phyloP scores from a whole-genome alignment of 1,139 yeast species.

The Pneumocystis canis region DNA sequence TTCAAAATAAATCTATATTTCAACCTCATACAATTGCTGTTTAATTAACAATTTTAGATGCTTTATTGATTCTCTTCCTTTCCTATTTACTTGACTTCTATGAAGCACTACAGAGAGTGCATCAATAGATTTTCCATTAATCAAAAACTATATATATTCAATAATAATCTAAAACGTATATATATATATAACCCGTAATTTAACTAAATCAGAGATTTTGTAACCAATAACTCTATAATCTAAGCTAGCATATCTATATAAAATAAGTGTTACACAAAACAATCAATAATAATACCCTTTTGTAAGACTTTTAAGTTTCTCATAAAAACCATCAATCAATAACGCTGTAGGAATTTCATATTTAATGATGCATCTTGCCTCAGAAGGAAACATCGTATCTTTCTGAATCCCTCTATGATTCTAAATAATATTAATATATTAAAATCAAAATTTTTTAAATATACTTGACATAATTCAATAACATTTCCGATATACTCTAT shows the following conservation, averaged over 20 bases:
- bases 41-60: constrained; percentile 64
- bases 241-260: constrained; percentile 52
- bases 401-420: constrained; percentile 63
- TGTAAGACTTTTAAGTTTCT: constrained; percentile 76
- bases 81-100: constrained; percentile 51
- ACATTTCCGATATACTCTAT: constrained; percentile 77
- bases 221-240: constrained; percentile 94
- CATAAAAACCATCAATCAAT: constrained; percentile 86
- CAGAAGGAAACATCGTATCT: constrained; percentile 60
- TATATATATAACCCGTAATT: constrained; percentile 38
- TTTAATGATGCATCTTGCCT: constrained; percentile 57
- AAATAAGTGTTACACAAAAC: not conserved
- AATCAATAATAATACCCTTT: constrained; percentile 34
- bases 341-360: constrained; percentile 78
- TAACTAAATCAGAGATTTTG: constrained; percentile 61
- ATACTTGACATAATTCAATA: constrained; percentile 64
- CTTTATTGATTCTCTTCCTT: constrained; percentile 71
- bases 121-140: constrained; percentile 81
- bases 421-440: not conserved
- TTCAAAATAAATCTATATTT: not conserved
- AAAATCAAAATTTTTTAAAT: not conserved
- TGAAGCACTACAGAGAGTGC: constrained; percentile 89
- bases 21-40: constrained; percentile 75
- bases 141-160: constrained; percentile 34
- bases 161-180: not conserved